Percentiles rank a stretch among this genome's conserved stretches.
These are phyloP conservation scores for Diplodia mutila DNA, from an alignment of 2,329 filamentous ascomycete genomes.

Conservation along the genomic window DNA sequence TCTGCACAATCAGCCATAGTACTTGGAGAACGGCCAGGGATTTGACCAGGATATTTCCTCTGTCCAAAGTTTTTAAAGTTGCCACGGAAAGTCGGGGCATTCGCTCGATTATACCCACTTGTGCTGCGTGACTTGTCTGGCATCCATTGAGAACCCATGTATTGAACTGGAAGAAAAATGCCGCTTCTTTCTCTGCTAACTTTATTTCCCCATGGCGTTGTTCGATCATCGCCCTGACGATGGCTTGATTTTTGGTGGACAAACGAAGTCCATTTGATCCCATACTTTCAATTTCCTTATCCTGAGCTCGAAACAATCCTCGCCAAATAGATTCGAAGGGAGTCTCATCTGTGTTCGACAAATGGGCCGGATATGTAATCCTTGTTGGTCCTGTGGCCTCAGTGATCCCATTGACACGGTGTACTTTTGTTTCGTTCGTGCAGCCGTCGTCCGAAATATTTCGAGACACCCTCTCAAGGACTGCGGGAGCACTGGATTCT, in stretches of 20 bases:
- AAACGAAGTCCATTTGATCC: not conserved
- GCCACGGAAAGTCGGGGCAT: not conserved
- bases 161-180: not conserved
- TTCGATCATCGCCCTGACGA: not conserved
- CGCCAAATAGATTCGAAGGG: not conserved
- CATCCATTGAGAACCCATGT: not conserved
- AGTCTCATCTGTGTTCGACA: not conserved
- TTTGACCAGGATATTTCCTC: not conserved
- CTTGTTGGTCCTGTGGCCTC: no score
- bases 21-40: not conserved
- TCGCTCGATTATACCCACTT: not conserved
- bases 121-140: not conserved
- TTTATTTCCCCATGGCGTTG: not conserved
- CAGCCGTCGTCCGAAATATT: not conserved
- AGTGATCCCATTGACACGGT: not conserved
- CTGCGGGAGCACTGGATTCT: not conserved
- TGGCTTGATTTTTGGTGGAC: not conserved
- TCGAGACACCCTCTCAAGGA: not conserved
- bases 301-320: rapidly evolving
- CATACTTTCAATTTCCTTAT: not conserved
- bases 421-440: no score
- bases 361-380: no score
- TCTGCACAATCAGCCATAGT: not conserved
- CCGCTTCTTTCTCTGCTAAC: no score
- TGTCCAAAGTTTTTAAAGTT: not conserved